These are phyloP conservation scores for Lasiodiplodia sp. DNA, from an alignment of 2,329 filamentous ascomycete species.

Conservation along the genomic window DNA sequence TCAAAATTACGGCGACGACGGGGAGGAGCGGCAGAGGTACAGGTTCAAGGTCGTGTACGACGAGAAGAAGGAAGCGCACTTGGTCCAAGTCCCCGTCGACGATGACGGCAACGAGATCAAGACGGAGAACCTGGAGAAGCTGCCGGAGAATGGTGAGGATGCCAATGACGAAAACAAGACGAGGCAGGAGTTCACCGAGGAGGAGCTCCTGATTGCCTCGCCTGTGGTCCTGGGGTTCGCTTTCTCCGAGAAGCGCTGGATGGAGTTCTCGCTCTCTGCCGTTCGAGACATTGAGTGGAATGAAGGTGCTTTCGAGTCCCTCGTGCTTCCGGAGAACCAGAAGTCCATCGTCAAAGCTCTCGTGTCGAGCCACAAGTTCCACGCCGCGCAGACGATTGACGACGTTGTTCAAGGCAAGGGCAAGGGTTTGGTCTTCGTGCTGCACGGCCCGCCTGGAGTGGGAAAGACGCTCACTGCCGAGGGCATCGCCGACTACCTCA, in stretches of 20 bases:
- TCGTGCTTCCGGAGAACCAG: constrained; percentile 72
- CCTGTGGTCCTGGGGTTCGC: constrained; percentile 86
- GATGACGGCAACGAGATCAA: constrained; percentile 63
- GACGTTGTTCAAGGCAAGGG: constrained; percentile 78
- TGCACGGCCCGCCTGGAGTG: constrained; percentile 85
- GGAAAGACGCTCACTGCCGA: constrained; percentile 91
- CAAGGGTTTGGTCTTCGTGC: constrained; percentile 80
- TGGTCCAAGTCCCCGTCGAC: constrained; percentile 64
- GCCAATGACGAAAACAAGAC: constrained; percentile 35
- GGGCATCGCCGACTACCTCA: constrained; percentile 82
- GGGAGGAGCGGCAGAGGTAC: constrained; percentile 19
- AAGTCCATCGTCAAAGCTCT: constrained; percentile 77
- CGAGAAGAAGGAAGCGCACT: constrained; percentile 47
- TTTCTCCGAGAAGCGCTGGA: constrained; percentile 88
- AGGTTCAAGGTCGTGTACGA: constrained; percentile 33
- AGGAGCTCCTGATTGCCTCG: constrained; percentile 83
- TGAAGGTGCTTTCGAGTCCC: constrained; percentile 78
- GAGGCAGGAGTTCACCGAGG: constrained; percentile 72
- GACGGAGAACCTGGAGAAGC: constrained; percentile 64
- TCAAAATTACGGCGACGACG: constrained; percentile 36
- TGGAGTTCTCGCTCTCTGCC: constrained; percentile 83
- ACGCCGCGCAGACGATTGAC: constrained; percentile 81
- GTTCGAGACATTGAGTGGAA: constrained; percentile 87
- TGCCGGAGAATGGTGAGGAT: constrained; percentile 45
- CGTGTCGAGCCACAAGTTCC: constrained; percentile 83